Evolutionary conservation across 108 stramenopile species (phyloP), one percentile per base, ranked within the genome.

Genomic region (Nitzschia palea): DNA sequence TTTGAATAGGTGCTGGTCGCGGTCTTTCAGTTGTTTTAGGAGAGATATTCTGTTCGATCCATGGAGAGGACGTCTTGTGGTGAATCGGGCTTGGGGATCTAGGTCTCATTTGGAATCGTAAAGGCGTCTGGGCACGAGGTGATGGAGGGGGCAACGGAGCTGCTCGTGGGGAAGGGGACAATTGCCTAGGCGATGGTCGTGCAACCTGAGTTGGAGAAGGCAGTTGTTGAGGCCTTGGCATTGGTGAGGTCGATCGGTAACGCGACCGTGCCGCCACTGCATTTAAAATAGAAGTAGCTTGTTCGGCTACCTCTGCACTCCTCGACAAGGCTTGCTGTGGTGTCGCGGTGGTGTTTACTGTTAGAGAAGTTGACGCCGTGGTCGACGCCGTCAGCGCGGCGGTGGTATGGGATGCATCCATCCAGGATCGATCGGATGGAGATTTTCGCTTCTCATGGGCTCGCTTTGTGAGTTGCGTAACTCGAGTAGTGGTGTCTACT

Each of bases 381-480:
- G 59, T 60, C n/a, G 59, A 60, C 2, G 59, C 23, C 8, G 59
- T 60, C 32, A 60, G 31, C 1, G 59, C 59, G 14, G 40, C 59
- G 10, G 59, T 60, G 18, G 59, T 60, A 2, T 26, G 36, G 0
- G 59, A 42, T 1, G 59, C 59, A 5, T 60, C 59, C 36, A 60
- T 2, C 2, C 40, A 10, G 15, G 59, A 60, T 1, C n/a, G 20
- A 2, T 6, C 2, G 6, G 37, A 25, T 1, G 59, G 59, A 3
- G 59, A 60, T 26, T 60, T 60, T 32, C 33, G 37, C 37, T 40
- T 40, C 37, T 60, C 59, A 42, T 34, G 35, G 0, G 59, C 59
- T 14, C 59, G 35, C 27, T 40, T 28, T 60, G 59, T 60, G 1
- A 60, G 25, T 1, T 31, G 59, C 6, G 59, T 40, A 36, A 60